Evolutionary conservation across 805 yeast species (phyloP).

Genomic region (Teunomyces stri): DNA sequence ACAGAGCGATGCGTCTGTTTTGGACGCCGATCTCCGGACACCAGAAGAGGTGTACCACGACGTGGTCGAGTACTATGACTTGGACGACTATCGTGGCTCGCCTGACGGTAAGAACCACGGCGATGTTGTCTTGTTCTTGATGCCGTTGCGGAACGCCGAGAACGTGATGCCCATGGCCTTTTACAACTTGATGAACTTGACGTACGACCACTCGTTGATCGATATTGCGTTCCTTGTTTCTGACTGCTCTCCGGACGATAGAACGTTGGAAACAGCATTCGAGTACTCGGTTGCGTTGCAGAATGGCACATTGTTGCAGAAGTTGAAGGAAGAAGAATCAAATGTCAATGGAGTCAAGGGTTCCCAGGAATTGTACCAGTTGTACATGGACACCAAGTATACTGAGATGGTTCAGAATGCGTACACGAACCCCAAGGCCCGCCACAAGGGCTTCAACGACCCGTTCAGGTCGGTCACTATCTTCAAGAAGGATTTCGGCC

Average conservation of each 20-base stretch:
- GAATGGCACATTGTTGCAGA: slow-evolving; percentile 58
- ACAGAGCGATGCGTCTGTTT: slow-evolving; percentile 1
- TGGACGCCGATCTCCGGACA: slow-evolving; percentile 6
- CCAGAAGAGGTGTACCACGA: slow-evolving; percentile 40
- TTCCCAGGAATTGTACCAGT: slow-evolving; percentile 59
- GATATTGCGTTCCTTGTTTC: slow-evolving; percentile 80
- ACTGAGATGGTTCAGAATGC: slow-evolving; percentile 55
- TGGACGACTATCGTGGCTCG: slow-evolving; percentile 55
- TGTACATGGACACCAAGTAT: slow-evolving; percentile 67
- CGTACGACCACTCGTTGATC: slow-evolving; percentile 76
- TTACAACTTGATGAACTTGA: slow-evolving; percentile 79
- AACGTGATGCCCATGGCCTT: slow-evolving; percentile 78
- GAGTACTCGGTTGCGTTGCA: slow-evolving; percentile 68
- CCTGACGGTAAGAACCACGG: slow-evolving; percentile 47
- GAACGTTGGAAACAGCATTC: slow-evolving; percentile 61
- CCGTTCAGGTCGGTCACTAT: slow-evolving; percentile 81
- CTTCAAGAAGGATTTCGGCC: slow-evolving; percentile 80
- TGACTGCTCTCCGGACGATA: slow-evolving; percentile 70
- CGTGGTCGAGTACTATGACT: slow-evolving; percentile 60
- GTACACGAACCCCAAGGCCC: slow-evolving; percentile 55
- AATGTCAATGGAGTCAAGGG: slow-evolving; percentile 44
- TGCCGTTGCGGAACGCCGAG: slow-evolving; percentile 80
- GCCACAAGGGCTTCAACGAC: slow-evolving; percentile 56
- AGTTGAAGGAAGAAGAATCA: slow-evolving; percentile 44
- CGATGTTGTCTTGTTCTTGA: slow-evolving; percentile 65